Evolutionary conservation across 2,329 filamentous ascomycete species (phyloP), one percentile per base, ranked within the genome.

Genomic region (Hypomyces perniciosus): DNA sequence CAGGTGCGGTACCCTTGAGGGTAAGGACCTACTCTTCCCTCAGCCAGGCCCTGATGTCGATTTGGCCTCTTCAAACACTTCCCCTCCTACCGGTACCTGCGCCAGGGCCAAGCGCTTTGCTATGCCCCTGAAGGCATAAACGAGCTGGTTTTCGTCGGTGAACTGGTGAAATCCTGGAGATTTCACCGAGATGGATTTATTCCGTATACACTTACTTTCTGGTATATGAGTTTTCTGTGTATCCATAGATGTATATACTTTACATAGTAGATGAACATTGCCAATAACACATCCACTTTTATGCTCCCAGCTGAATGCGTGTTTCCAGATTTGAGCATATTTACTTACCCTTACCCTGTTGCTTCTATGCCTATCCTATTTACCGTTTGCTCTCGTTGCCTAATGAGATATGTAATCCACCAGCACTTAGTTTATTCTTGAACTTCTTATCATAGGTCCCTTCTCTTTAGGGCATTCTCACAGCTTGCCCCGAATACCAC

Each of bases 11-110:
- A 84, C 80, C 7, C 65, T 67, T 1, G 76, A 80, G 56, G 68
- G 70, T 20, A 61, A 72, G 40, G 78, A 84, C 50, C 72, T 84
- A 13, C 62, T 72, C 51, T 87, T 81, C 68, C 83, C 85, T 8
- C 63, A 79, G 33, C 80, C 83, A 1, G 85, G 85, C 10, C 64
- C 72, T 3, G 70, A 75, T 48, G 69, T 78, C 20, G 50, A 48
- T 12, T 13, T 44, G 3, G 30, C 37, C 31, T 48, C 44, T 12
- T 2, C 8, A 8, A 33, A 43, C n/a, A 53, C 51, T 34, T 43
- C 51, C 47, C 37, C 48, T 8, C 51, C 51, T n/a, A 47, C 40
- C 27, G 51, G 51, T 12, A 35, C 4, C 4, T 53, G 51, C 26
- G 28, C 8, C 28, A 12, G 20, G 9, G 9, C 12, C 26, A 50